A percentile compares a stretch with the other conserved stretches of the same genome.
phyloP scores from a whole-genome alignment of 163 green algal species.

The Scenedesmus sp. region DNA sequence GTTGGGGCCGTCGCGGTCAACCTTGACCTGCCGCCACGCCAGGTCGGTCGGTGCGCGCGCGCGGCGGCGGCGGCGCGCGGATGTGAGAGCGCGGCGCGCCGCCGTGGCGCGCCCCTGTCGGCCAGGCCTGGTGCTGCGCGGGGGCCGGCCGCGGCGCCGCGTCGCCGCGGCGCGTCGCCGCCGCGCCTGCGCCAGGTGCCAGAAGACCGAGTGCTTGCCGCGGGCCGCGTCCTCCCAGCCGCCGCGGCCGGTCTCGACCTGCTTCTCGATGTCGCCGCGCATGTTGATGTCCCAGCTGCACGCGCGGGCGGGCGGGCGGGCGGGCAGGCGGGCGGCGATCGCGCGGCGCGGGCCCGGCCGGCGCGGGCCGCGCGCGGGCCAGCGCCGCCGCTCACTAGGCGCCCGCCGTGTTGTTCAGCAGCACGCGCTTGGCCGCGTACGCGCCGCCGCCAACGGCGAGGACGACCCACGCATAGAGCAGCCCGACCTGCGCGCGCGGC shows the following conservation, averaged over 20 bases:
- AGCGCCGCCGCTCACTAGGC: constrained; percentile 41
- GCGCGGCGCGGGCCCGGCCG: too few species aligned
- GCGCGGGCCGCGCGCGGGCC: too few species aligned
- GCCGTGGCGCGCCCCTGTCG: too few species aligned
- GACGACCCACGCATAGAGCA: constrained; percentile 8
- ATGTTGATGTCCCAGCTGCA: constrained; percentile 29
- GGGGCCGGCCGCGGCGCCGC: too few species aligned
- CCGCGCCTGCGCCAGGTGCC: constrained; percentile 33
- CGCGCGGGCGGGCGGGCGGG: too few species aligned
- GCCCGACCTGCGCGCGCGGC: constrained; percentile 8
- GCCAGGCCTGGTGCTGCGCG: too few species aligned
- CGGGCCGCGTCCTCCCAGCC: constrained; percentile 8
- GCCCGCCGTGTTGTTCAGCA: constrained; percentile 35
- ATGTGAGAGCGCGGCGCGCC: too few species aligned
- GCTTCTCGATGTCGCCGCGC: constrained; percentile 22
- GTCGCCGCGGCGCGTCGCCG: too few species aligned
- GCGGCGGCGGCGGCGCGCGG: too few species aligned
- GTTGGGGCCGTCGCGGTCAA: constrained; percentile 34
- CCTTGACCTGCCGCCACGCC: constrained; percentile 21
- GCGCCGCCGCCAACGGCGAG: background rate
- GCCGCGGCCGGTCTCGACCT: constrained; percentile 8
- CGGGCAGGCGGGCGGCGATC: too few species aligned
- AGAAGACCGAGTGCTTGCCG: constrained; percentile 39
- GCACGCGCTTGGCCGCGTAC: constrained; percentile 23
- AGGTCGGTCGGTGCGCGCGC: too few species aligned